These are phyloP conservation scores for Ganoderma lingzhi DNA, from an alignment of 1,284 basidiomycete genomes.

Conservation along the genomic window DNA sequence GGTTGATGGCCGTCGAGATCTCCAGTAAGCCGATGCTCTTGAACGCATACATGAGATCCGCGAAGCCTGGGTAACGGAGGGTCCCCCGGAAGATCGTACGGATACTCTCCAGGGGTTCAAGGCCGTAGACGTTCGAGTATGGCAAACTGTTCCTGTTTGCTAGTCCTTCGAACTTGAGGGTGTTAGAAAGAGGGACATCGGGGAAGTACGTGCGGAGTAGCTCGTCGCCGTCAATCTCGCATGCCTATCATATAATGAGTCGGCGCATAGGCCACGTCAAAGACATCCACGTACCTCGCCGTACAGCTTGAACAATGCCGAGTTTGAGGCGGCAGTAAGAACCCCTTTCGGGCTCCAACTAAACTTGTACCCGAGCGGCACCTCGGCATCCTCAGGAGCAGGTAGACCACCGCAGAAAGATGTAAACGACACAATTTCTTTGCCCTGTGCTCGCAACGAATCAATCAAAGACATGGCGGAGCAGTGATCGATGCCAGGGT, in stretches of 20 bases:
- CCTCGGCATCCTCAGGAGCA: constrained; percentile 73
- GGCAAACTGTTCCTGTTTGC: constrained; percentile 89
- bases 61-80: constrained; percentile 91
- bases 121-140: constrained; percentile 79
- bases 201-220: constrained; percentile 71
- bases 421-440: constrained; percentile 80
- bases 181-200: constrained; percentile 70
- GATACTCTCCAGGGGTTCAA: constrained; percentile 58
- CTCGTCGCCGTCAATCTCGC: constrained; percentile 59
- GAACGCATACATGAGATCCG: constrained; percentile 79
- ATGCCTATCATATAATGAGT: constrained; percentile 46
- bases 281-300: constrained; percentile 53
- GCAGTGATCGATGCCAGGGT: constrained; percentile 96
- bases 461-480: constrained; percentile 85
- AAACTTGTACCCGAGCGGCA: constrained; percentile 91
- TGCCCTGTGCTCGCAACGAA: constrained; percentile 63
- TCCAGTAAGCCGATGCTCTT: constrained; percentile 79
- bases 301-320: constrained; percentile 75
- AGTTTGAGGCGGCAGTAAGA: constrained; percentile 83
- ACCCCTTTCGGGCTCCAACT: constrained; percentile 95
- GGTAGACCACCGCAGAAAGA: constrained; percentile 97
- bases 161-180: constrained; percentile 84
- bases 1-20: constrained; percentile 45
- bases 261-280: neutral
- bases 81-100: constrained; percentile 88